Base-by-base conservation (phyloP, 2,329 filamentous ascomycete genomes). In the Plenodomus tracheiphilus region DNA sequence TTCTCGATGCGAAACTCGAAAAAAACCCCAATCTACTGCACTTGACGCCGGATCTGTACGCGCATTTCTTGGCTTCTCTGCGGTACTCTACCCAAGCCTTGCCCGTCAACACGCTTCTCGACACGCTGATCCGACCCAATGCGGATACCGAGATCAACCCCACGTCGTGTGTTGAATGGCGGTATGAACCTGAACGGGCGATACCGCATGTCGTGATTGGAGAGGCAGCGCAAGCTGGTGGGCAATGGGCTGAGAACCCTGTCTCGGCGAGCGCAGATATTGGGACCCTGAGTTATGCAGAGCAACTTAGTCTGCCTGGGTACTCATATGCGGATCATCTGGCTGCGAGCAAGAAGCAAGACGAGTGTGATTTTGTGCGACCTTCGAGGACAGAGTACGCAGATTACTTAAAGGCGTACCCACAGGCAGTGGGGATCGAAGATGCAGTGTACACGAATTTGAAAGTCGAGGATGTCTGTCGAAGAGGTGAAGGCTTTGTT, bases 11-110 rank as follows among this genome's bases (percentile, higher is more conserved):
- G 35, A 85, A 84, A 58, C 72, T 85, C n/a, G 73, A 72, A 40
- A 66, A 72, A 41, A 56, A 70, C 2, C 72, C 76, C 5, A 74
- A 76, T 40, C 71, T 84, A 3, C 74, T 84, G 11, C 68, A 78
- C 43, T 72, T 65, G 64, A 81, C 66, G 61, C 79, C 58, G 54
- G 75, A 76, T 43, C 69, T 84, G 30, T 83, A 81, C 20, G 77
- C 78, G 13, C 83, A 85, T 63, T 85, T 85, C 56, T 78, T 78
- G 2, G 82, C 82, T 0, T 79, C 79, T 2, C 74, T 85, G 36
- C 81, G 81, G 6, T 85, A 85, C 69, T 85, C 82, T 34, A 83
- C 80, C 0, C 82, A 85, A 56, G 81, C 82, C 2, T 73, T 85
- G 2, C 82, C 82, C 0, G 72, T 85, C 46, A 85, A 85, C 57